Percentiles rank a stretch among this genome's conserved stretches.
phyloP scores from a whole-genome alignment of 257 asterid species.

The Nicotiana tomentosiformis region DNA sequence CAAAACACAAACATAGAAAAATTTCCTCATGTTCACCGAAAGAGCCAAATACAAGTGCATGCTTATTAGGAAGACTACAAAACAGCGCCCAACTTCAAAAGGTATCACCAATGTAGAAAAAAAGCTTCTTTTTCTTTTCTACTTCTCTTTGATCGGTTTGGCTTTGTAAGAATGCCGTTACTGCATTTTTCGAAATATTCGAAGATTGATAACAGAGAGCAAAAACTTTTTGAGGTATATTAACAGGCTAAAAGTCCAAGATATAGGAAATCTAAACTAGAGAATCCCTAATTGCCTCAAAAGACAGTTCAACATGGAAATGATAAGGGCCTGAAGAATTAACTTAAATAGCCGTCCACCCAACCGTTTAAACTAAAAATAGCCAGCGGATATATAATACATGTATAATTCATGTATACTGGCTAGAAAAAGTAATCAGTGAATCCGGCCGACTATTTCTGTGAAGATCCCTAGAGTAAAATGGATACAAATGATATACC shows the following conservation, averaged over 20 bases:
- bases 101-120: not conserved
- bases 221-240: not conserved
- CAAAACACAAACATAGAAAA: not conserved
- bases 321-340: too few species aligned
- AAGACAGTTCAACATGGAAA: not conserved
- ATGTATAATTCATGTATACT: too few species aligned
- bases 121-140: not conserved
- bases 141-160: not conserved
- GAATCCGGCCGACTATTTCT: too few species aligned
- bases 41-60: not conserved
- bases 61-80: not conserved
- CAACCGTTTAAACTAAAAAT: too few species aligned
- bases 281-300: not conserved
- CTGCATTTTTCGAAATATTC: not conserved
- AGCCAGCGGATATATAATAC: too few species aligned
- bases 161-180: not conserved
- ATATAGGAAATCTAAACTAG: not conserved
- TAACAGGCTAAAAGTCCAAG: not conserved
- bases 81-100: not conserved
- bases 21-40: not conserved
- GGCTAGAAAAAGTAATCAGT: too few species aligned
- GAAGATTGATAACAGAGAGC: not conserved
- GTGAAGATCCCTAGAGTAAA: not conserved
- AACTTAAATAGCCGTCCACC: too few species aligned
- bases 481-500: too few species aligned